phyloP scores from a whole-genome alignment of 2,329 filamentous ascomycete species.

The Fusarium sp. region DNA sequence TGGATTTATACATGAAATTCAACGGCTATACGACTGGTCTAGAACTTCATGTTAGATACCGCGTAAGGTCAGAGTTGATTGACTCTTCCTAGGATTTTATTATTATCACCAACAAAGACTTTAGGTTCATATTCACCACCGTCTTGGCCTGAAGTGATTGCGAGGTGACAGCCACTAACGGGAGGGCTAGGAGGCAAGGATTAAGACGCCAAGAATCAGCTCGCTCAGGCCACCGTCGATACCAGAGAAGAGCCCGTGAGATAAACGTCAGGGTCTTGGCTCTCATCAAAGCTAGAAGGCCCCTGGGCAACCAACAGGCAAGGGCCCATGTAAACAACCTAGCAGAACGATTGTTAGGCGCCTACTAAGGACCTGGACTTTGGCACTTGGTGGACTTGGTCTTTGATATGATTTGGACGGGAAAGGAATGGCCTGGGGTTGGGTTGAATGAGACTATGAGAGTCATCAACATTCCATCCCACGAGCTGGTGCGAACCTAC shows the following conservation, averaged over 20 bases:
- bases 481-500: slow-evolving; percentile 23
- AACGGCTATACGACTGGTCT: not conserved
- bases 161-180: slow-evolving; percentile 35
- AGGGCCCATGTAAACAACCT: slow-evolving; percentile 33
- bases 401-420: slow-evolving; percentile 10
- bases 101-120: slow-evolving; percentile 24
- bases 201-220: slow-evolving; percentile 21
- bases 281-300: slow-evolving; percentile 32
- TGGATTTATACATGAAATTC: not conserved
- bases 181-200: slow-evolving; percentile 30
- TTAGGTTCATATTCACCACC: slow-evolving; percentile 32
- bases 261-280: slow-evolving; percentile 33
- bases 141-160: slow-evolving; percentile 37
- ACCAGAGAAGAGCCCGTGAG: slow-evolving; percentile 6
- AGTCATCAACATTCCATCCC: slow-evolving; percentile 37
- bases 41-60: not conserved
- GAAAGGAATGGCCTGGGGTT: slow-evolving; percentile 26
- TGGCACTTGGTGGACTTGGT: slow-evolving; percentile 6
- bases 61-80: not conserved
- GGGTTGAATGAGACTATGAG: slow-evolving; percentile 5
- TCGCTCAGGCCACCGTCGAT: slow-evolving; percentile 9
- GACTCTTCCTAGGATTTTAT: slow-evolving; percentile 1
- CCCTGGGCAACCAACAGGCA: slow-evolving; percentile 35
- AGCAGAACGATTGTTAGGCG: slow-evolving; percentile 34
- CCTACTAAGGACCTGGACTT: slow-evolving; percentile 2